Evolutionary conservation across 805 yeast species (phyloP), one percentile per base, ranked within the genome.

Genomic region (Lachancea lanzarotensis): DNA sequence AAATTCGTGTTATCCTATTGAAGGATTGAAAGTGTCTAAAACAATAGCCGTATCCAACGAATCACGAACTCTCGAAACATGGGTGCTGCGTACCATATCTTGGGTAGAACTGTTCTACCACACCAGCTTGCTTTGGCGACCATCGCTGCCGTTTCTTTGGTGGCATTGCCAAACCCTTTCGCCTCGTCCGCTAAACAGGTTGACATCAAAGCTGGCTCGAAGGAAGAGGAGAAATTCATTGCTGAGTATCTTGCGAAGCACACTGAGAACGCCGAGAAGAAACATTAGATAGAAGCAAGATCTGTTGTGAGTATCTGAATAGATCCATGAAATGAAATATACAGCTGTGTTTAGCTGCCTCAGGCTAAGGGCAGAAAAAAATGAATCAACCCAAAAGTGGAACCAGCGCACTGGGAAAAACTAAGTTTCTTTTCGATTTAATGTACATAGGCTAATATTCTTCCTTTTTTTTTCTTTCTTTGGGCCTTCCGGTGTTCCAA

Each of bases 141-240:
- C 64, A 88, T 88, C 95, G 95, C 84, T 69, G 79, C 82, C 27
- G 82, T 86, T 42, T 78, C 76, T 33, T 72, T 80, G 38, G 66
- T 79, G 44, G 79, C 76, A 49, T 66, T 73, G 40, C 93, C 93
- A 63, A 84, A 86, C 67, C 87, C 90, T 67, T 81, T 67, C 44
- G 56, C 65, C 41, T 69, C 79, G 20, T 72, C 76, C 53, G 76
- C 82, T 57, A 72, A 75, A 50, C 73, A 71, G 56, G 89, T 93
- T 38, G 71, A 81, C 34, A 76, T 88, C 66, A 77, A 79, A 52
- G 95, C 95, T 52, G 67, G 79, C 45, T 77, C 89, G 41, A 80
- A 88, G 55, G 97, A 88, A 61, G 97, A 90, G 73, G 95, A 86
- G 68, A 81, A 83, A 67, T 90, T 84, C 72, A 82, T 90, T 60